These are phyloP conservation scores for Endoconidiophora polonica DNA, from an alignment of 2,329 filamentous ascomycete genomes.

Conservation along the genomic window DNA sequence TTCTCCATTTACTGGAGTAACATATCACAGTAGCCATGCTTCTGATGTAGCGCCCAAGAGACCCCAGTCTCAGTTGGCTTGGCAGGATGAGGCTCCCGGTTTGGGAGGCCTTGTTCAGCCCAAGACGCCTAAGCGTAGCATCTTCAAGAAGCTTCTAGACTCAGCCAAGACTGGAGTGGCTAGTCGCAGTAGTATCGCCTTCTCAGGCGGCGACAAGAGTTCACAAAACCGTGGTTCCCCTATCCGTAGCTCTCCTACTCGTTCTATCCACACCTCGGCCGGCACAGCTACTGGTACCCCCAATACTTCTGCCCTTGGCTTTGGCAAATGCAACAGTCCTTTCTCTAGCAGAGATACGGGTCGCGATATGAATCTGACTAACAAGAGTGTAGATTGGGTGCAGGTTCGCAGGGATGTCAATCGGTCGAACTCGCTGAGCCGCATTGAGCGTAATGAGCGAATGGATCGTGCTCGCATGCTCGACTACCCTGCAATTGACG, in stretches of 20 bases:
- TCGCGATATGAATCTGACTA: slow-evolving; percentile 49
- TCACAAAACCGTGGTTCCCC: slow-evolving; percentile 13
- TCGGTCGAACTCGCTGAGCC: slow-evolving; percentile 80
- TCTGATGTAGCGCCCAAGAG: slow-evolving; percentile 30
- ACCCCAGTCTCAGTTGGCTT: slow-evolving; percentile 51
- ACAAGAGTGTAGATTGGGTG: slow-evolving; percentile 68
- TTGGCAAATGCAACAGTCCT: slow-evolving; percentile 20
- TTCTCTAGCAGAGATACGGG: slow-evolving; percentile 31
- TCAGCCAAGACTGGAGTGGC: slow-evolving; percentile 88
- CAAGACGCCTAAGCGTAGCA: slow-evolving; percentile 67
- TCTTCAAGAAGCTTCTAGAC: slow-evolving; percentile 91
- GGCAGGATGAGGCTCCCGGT: slow-evolving; percentile 47
- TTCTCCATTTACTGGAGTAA: slow-evolving; percentile 59
- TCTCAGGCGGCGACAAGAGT: slow-evolving; percentile 25
- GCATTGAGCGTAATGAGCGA: slow-evolving; percentile 70
- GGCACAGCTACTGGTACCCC: slow-evolving; percentile 27
- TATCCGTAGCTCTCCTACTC: slow-evolving; percentile 22
- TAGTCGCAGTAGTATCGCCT: slow-evolving; percentile 68
- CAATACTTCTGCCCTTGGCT: slow-evolving; percentile 14
- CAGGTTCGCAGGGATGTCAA: slow-evolving; percentile 93
- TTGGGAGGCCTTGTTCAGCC: slow-evolving; percentile 66
- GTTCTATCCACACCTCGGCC: slow-evolving; percentile 5
- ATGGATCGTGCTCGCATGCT: slow-evolving; percentile 88
- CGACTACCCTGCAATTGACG: slow-evolving; percentile 73
- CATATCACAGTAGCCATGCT: slow-evolving; percentile 79